These are phyloP conservation scores for Neofusicoccum sp. DNA, from an alignment of 2,329 filamentous ascomycete species.

Conservation along the genomic window DNA sequence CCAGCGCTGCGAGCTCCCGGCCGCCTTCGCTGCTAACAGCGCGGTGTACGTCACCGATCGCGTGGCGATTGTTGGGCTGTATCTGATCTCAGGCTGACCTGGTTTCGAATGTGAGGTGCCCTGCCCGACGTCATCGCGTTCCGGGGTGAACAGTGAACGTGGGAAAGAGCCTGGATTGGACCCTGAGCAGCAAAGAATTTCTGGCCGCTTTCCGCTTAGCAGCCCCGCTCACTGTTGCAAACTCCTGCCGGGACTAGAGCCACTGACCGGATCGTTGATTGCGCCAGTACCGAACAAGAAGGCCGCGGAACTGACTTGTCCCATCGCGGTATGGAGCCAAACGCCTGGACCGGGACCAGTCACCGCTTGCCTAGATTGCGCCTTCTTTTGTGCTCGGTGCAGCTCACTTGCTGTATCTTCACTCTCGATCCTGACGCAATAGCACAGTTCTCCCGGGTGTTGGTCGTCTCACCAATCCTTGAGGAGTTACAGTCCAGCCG, in stretches of 20 bases:
- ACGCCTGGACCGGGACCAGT: background rate
- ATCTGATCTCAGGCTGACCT: no score
- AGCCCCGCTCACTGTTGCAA: background rate
- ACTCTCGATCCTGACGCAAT: background rate
- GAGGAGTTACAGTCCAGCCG: no score
- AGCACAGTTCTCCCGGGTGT: background rate
- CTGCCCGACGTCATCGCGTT: background rate
- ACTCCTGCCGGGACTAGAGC: background rate
- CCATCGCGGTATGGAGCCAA: background rate
- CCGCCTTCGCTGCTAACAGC: background rate
- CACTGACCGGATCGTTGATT: background rate
- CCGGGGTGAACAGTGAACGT: background rate
- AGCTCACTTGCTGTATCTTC: background rate
- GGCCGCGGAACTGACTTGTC: background rate
- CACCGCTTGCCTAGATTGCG: background rate
- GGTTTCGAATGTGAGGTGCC: background rate
- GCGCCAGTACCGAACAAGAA: slow-evolving; percentile 3
- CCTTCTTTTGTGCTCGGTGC: background rate
- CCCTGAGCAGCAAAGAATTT: background rate
- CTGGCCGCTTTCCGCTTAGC: slow-evolving; percentile 1
- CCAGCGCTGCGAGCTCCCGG: background rate
- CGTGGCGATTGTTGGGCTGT: background rate
- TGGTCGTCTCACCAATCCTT: background rate
- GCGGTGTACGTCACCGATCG: background rate
- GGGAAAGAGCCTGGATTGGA: background rate